phyloP scores from a whole-genome alignment of 192 early-diverging fungal species.

The Podila epigama region DNA sequence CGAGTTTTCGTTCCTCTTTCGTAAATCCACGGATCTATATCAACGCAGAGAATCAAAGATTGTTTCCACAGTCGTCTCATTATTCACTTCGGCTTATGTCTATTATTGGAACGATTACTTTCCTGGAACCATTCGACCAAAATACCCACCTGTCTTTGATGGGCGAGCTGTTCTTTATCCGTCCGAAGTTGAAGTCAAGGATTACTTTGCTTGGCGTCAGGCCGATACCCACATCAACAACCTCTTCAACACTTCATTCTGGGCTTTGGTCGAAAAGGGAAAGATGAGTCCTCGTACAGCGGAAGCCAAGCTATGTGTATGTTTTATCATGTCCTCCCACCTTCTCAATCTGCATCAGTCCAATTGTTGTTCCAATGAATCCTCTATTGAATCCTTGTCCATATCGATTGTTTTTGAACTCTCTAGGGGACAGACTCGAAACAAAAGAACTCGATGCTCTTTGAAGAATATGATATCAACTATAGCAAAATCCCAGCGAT shows the following conservation, averaged over 20 bases:
- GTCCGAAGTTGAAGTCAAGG: constrained; percentile 77
- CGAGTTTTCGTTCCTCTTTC: constrained; percentile 76
- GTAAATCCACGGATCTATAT: constrained; percentile 29
- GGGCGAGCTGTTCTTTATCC: constrained; percentile 91
- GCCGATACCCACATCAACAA: constrained; percentile 95
- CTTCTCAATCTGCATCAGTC: background rate
- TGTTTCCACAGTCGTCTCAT: constrained; percentile 77
- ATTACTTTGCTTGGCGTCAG: constrained; percentile 96
- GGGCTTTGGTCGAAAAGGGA: constrained; percentile 84
- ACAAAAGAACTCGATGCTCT: constrained; percentile 93
- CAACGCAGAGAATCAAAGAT: constrained; percentile 70
- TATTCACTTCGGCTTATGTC: constrained; percentile 90
- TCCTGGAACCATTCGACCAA: constrained; percentile 58
- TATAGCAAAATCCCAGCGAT: constrained; percentile 85
- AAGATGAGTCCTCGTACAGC: constrained; percentile 72
- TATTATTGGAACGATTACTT: constrained; percentile 84
- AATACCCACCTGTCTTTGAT: constrained; percentile 91
- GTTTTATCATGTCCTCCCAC: background rate
- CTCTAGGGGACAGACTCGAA: constrained; percentile 88
- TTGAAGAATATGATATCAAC: constrained; percentile 84
- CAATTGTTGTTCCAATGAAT: background rate
- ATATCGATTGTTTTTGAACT: background rate
- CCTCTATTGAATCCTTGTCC: background rate
- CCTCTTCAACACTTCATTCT: constrained; percentile 96
- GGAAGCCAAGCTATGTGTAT: constrained; percentile 74